Evolutionary conservation across 371 early-diverging fungal genomes (phyloP), one percentile per base, ranked within the genome.

Genomic region (Aphelidium insulamus): DNA sequence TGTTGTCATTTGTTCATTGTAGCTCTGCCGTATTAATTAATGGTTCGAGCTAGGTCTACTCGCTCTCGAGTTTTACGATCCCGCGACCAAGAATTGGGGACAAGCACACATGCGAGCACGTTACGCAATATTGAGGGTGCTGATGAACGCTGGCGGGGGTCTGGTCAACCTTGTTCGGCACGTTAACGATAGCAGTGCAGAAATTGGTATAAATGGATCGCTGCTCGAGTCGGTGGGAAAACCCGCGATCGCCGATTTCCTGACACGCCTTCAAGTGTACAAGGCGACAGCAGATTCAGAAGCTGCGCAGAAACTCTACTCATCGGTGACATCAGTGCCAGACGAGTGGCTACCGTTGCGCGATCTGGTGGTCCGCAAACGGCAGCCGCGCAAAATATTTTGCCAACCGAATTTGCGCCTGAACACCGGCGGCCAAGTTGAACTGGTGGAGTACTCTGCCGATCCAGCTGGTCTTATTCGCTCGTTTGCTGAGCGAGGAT

Each of bases 101-200:
- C 67, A 67, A 48, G 66, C 68, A 4, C 68, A 71, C 36, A 62
- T 60, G 59, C 64, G 57, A 32, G 72, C 62, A 9, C 64, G 72
- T 14, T 68, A 51, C 45, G 72, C 63, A n/a, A 55, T 71, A 23
- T 40, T 66, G 16, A 50, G 52, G 17, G 50, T 50, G 15, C 52
- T 71, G 50, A 30, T 66, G 31, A 32, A 53, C 12, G 52, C 61
- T n/a, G 62, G 64, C 6, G 40, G 54, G 27, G 57, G 32, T 32
- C 47, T 53, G 33, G 45, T 62, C 5, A 28, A 37, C 27, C 37
- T 59, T 20, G 44, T n/a, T n/a, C n/a, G 49, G 29, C 46, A 40
- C 23, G 38, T 28, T 29, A 47, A 41, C 12, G 41, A 52, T 12
- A 45, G 47, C 7, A 47, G 54, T 26, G 35, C 58, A 10, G 40